These are phyloP conservation scores for Otatea glauca DNA, from an alignment of 176 grass and related monocot species.

Conservation along the genomic window DNA sequence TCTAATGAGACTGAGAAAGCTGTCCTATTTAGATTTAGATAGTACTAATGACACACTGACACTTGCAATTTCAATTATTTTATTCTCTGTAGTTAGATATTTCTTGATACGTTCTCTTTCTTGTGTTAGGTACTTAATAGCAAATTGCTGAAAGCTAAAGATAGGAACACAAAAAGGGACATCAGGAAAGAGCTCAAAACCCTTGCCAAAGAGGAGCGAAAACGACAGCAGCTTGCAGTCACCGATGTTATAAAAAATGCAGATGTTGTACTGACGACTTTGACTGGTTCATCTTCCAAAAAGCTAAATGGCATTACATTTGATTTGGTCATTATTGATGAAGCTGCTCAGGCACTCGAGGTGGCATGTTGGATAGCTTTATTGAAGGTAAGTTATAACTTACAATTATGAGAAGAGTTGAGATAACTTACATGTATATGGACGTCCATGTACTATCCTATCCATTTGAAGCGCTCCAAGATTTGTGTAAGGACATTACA, in stretches of 20 bases:
- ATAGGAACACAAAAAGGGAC: conserved; percentile 84
- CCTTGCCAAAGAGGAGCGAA: conserved; percentile 91
- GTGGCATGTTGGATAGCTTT: conserved; percentile 96
- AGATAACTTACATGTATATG: background rate
- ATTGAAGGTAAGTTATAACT: conserved; percentile 69
- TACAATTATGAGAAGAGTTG: conserved; percentile 9
- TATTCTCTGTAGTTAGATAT: conserved; percentile 10
- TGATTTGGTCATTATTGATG: conserved; percentile 97
- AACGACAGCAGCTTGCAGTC: conserved; percentile 87
- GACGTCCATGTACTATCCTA: too few species aligned
- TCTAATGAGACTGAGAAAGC: conserved; percentile 9
- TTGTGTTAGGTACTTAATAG: conserved; percentile 69
- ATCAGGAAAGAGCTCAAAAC: conserved; percentile 91
- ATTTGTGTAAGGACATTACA: too few species aligned
- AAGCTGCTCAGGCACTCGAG: conserved; percentile 98
- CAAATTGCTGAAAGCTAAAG: conserved; percentile 93
- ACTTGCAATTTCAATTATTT: conserved; percentile 8
- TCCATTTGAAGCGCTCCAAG: too few species aligned
- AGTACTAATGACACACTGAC: background rate
- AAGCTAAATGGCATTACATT: conserved; percentile 76
- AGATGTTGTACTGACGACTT: conserved; percentile 90
- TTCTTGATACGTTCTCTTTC: conserved; percentile 7
- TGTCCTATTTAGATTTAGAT: conserved; percentile 25
- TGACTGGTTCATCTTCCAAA: conserved; percentile 90
- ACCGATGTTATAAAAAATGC: conserved; percentile 91